These are phyloP conservation scores for Leccinum fallax DNA, from an alignment of 1,284 basidiomycete species.

Conservation along the genomic window DNA sequence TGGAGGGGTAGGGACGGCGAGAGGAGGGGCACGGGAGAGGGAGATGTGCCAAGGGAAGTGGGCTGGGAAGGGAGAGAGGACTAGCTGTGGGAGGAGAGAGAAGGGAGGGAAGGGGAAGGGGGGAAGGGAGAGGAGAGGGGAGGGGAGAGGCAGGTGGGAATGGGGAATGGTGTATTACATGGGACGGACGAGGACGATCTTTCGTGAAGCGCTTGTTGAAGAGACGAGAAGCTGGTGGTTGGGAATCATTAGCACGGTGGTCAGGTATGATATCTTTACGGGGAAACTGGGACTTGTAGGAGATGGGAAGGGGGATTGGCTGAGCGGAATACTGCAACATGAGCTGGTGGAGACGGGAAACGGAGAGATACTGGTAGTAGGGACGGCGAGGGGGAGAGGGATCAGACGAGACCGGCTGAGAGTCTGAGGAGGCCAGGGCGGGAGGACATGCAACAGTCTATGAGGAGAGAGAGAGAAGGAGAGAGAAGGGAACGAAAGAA, in stretches of 20 bases:
- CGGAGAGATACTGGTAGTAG: constrained; percentile 25
- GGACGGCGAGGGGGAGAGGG: constrained; percentile 20
- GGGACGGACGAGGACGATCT: constrained; percentile 39
- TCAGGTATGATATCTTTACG: constrained; percentile 41
- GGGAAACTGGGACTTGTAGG: constrained; percentile 38
- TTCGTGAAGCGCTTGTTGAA: constrained; percentile 45
- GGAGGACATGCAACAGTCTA: constrained; percentile 51
- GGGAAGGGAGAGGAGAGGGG: constrained; percentile 30
- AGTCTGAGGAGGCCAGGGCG: constrained; percentile 52
- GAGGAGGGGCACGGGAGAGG: constrained; percentile 33
- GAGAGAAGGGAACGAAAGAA: constrained; percentile 21
- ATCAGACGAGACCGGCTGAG: constrained; percentile 61
- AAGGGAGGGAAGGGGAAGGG: constrained; percentile 30
- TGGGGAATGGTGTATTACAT: constrained; percentile 23
- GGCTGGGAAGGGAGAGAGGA: constrained; percentile 29
- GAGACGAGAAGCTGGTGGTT: constrained; percentile 30
- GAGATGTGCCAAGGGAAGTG: constrained; percentile 28
- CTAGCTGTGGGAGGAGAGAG: constrained; percentile 30
- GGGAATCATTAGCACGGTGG: constrained; percentile 49
- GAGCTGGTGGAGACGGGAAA: constrained; percentile 35
- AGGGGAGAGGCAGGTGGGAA: constrained; percentile 35
- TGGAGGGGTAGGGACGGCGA: constrained; percentile 31
- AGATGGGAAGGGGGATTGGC: constrained; percentile 47
- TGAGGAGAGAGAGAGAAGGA: constrained; percentile 15
- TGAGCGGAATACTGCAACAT: constrained; percentile 75